phyloP scores from a whole-genome alignment of 495 filamentous ascomycete genomes.

The Hypoxylon lenormandii region DNA sequence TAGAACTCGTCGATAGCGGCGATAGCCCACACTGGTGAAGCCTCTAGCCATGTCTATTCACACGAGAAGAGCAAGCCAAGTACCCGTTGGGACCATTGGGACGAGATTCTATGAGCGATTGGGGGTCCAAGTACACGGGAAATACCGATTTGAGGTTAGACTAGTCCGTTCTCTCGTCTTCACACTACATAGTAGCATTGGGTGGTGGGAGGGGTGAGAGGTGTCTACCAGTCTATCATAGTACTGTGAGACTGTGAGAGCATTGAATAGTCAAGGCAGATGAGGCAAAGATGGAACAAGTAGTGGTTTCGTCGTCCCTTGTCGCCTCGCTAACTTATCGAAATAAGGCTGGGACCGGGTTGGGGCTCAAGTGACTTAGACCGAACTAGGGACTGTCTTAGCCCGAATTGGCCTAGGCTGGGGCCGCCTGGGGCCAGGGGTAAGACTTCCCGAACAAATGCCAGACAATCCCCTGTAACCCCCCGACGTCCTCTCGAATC shows the following conservation, averaged over 20 bases:
- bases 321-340: conserved; percentile 43
- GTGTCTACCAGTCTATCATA: too few relatives aligned
- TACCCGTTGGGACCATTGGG: conserved; percentile 23
- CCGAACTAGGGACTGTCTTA: conserved; percentile 13
- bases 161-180: conserved; percentile 20
- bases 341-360: conserved; percentile 43
- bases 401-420: conserved; percentile 28
- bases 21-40: conserved; percentile 39
- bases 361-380: conserved; percentile 36
- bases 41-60: conserved; percentile 35
- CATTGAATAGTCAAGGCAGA: conserved; percentile 47
- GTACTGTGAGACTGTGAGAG: too few relatives aligned
- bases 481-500: conserved; percentile 20
- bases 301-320: conserved; percentile 51
- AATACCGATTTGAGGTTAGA: conserved; percentile 37
- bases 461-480: conserved; percentile 39
- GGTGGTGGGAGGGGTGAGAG: neutral
- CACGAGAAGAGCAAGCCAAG: conserved; percentile 20
- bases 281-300: conserved; percentile 56
- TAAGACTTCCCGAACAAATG: conserved; percentile 29
- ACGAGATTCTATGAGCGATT: conserved; percentile 18
- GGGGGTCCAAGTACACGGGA: conserved; percentile 35
- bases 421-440: conserved; percentile 26
- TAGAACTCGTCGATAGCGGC: conserved; percentile 21
- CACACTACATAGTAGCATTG: neutral